A percentile compares a stretch with the other conserved stretches of the same genome.
phyloP scores from a whole-genome alignment of 371 early-diverging fungal genomes.

The Lichtheimia ornata region DNA sequence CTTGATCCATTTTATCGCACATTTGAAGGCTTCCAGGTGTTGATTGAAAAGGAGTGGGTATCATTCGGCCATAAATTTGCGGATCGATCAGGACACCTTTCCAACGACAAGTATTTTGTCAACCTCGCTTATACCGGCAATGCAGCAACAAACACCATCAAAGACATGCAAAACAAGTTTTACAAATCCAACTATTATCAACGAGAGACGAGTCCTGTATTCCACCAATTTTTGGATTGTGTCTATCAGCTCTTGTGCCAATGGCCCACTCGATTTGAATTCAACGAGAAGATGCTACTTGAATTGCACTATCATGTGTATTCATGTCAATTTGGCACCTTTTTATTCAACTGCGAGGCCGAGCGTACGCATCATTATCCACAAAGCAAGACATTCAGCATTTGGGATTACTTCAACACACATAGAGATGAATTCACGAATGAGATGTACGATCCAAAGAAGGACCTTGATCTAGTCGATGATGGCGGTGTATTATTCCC shows the following conservation, averaged over 20 bases:
- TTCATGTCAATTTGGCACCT: constrained; percentile 92
- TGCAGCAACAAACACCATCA: constrained; percentile 67
- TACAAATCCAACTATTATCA: constrained; percentile 58
- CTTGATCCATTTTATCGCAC: constrained; percentile 96
- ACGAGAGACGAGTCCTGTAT: constrained; percentile 92
- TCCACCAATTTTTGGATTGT: constrained; percentile 95
- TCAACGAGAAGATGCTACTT: constrained; percentile 79
- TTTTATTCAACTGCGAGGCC: constrained; percentile 85
- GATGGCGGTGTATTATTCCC: constrained; percentile 65
- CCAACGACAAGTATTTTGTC: constrained; percentile 74
- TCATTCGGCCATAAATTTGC: constrained; percentile 96
- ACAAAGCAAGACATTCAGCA: constrained; percentile 60
- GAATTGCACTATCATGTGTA: constrained; percentile 83
- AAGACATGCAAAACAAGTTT: constrained; percentile 72
- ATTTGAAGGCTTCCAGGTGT: constrained; percentile 82
- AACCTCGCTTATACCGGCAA: constrained; percentile 50
- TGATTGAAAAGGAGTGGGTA: constrained; percentile 96
- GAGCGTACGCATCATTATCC: constrained; percentile 59
- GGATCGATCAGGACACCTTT: constrained; percentile 89
- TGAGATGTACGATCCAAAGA: constrained; percentile 52
- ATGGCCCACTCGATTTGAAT: constrained; percentile 91
- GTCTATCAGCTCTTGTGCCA: constrained; percentile 89
- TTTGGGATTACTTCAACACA: constrained; percentile 83
- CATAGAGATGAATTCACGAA: constrained; percentile 56
- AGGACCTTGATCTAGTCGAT: constrained; percentile 48